These are phyloP conservation scores for Amanita fuliginea DNA, from an alignment of 768 basidiomycete species.

Conservation along the genomic window DNA sequence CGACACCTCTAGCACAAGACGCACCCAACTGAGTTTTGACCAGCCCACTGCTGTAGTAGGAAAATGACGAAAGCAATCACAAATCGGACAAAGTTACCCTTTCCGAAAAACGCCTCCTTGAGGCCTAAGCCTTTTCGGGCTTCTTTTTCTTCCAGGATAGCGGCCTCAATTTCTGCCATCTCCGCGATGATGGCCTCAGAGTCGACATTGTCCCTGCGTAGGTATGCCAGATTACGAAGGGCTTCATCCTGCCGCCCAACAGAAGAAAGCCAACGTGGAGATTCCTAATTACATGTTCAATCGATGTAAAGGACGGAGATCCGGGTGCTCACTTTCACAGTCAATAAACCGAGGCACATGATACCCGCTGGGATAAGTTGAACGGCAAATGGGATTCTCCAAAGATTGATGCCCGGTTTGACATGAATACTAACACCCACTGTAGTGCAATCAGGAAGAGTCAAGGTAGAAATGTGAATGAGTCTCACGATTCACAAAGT, in stretches of 20 bases:
- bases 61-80: slow-evolving; percentile 78
- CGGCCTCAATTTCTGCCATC: slow-evolving; percentile 74
- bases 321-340: slow-evolving; percentile 36
- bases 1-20: slow-evolving; percentile 7
- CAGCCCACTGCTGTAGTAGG: slow-evolving; percentile 73
- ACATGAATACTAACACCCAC: slow-evolving; percentile 53
- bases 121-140: slow-evolving; percentile 54
- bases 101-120: slow-evolving; percentile 67
- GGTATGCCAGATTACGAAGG: slow-evolving; percentile 48
- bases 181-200: slow-evolving; percentile 43
- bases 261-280: slow-evolving; percentile 67
- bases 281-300: slow-evolving; percentile 34
- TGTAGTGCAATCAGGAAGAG: slow-evolving; percentile 13
- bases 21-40: slow-evolving; percentile 68
- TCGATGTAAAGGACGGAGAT: not conserved
- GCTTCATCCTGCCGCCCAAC: slow-evolving; percentile 46
- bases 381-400: slow-evolving; percentile 66
- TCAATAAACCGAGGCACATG: slow-evolving; percentile 55
- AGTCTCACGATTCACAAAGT: slow-evolving; percentile 65
- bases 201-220: slow-evolving; percentile 34
- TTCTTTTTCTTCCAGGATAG: slow-evolving; percentile 61
- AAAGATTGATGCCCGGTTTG: slow-evolving; percentile 33
- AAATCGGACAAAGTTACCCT: slow-evolving; percentile 76
- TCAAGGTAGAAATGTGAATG: not conserved
- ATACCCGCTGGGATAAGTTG: slow-evolving; percentile 70